phyloP scores from a whole-genome alignment of 169 alveolate genomes.

The Cryptosporidium viatorum region DNA sequence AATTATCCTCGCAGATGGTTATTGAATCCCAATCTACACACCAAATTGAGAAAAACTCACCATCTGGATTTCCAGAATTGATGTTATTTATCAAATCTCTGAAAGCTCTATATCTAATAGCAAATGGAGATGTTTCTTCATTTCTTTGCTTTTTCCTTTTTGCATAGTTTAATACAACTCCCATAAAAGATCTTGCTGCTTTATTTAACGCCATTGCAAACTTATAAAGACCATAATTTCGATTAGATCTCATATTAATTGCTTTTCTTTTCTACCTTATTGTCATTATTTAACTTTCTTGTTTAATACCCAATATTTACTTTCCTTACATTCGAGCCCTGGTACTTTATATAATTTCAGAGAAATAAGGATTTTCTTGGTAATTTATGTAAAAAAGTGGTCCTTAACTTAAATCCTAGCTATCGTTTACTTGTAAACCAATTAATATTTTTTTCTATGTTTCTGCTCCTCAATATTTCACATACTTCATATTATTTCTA shows the following conservation, averaged over 20 bases:
- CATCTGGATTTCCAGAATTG: neutral
- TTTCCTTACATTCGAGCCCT: neutral
- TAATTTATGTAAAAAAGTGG: neutral
- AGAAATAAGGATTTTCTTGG: neutral
- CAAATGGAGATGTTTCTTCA: slow-evolving; percentile 65
- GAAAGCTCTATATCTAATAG: slow-evolving; percentile 55
- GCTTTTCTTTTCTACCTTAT: slow-evolving; percentile 1
- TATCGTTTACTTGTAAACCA: neutral
- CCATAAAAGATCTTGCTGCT: slow-evolving; percentile 54
- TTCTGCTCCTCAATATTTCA: slow-evolving; percentile 14
- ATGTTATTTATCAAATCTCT: slow-evolving; percentile 16
- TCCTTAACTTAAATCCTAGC: neutral
- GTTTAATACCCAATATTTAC: neutral
- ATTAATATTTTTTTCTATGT: neutral
- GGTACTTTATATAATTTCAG: neutral
- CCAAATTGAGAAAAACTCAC: slow-evolving; percentile 57
- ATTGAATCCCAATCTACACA: slow-evolving; percentile 27
- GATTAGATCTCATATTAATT: slow-evolving; percentile 25
- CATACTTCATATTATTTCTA: slow-evolving; percentile 10
- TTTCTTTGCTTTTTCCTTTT: slow-evolving; percentile 46
- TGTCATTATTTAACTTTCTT: neutral
- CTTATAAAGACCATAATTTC: neutral
- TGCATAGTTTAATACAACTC: slow-evolving; percentile 15
- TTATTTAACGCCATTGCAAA: slow-evolving; percentile 26
- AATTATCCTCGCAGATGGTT: slow-evolving; percentile 16